phyloP scores from a whole-genome alignment of 2,329 filamentous ascomycete genomes.

The Aspergillus eucalypticola region DNA sequence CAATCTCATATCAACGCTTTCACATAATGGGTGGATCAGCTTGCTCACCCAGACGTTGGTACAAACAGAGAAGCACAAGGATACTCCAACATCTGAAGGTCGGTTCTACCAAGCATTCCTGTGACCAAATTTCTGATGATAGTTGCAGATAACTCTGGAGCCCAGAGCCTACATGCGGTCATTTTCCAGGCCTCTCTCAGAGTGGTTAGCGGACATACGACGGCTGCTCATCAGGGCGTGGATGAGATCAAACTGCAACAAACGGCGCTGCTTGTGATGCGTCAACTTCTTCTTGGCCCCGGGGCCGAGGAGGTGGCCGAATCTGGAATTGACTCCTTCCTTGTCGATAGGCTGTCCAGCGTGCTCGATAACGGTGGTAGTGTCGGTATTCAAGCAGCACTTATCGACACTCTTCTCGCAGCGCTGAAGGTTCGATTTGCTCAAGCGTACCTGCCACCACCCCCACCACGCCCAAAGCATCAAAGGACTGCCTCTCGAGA shows the following conservation, averaged over 20 bases:
- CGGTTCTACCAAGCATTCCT: not conserved
- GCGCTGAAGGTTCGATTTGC: constrained; percentile 64
- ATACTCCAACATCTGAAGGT: constrained; percentile 54
- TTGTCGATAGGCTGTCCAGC: constrained; percentile 68
- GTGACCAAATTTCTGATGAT: not conserved
- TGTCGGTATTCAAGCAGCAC: constrained; percentile 70
- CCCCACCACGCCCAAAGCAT: constrained; percentile 33
- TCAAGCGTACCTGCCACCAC: constrained; percentile 37
- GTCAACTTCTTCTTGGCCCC: constrained; percentile 43
- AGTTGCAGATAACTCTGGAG: constrained; percentile 27
- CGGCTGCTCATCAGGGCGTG: constrained; percentile 34
- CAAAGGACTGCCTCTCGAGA: constrained; percentile 43
- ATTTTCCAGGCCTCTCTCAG: constrained; percentile 35
- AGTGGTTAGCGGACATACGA: constrained; percentile 28
- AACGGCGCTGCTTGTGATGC: constrained; percentile 67
- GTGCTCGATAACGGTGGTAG: constrained; percentile 61
- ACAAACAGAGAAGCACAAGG: constrained; percentile 49
- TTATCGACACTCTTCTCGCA: constrained; percentile 76
- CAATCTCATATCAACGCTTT: constrained; percentile 69
- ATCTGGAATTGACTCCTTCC: constrained; percentile 64
- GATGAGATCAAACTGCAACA: constrained; percentile 69
- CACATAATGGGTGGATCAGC: constrained; percentile 68
- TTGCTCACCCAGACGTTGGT: constrained; percentile 64
- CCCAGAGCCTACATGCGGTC: constrained; percentile 34
- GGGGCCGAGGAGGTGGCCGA: constrained; percentile 41